Percentiles rank a stretch among this genome's conserved stretches.
Conservation (phyloP, 208 protist genomes). For the Trypanosoma melophagium region DNA sequence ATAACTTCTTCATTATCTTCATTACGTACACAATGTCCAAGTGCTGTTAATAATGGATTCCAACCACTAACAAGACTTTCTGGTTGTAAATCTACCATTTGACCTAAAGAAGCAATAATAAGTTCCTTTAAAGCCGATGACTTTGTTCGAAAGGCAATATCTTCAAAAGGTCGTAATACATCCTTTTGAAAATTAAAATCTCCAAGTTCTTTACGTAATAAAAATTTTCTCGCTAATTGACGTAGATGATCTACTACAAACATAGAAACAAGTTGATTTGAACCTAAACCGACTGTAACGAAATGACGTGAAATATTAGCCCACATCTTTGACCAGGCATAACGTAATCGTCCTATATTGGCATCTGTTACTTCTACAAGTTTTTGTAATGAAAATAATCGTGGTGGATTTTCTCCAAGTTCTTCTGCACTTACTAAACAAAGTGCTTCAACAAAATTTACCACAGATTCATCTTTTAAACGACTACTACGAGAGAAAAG, state of each 20-base stretch:
- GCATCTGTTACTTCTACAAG: conserved; percentile 87
- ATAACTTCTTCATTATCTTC: conserved; percentile 5
- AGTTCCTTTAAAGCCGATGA: conserved; percentile 56
- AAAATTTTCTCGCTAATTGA: conserved; percentile 89
- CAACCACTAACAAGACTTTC: conserved; percentile 85
- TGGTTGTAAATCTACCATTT: conserved; percentile 47
- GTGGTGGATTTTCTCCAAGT: conserved; percentile 31
- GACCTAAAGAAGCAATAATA: conserved; percentile 54
- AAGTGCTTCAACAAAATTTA: conserved; percentile 76
- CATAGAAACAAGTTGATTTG: conserved; percentile 68
- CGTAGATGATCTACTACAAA: conserved; percentile 88
- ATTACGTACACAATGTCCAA: conserved; percentile 17
- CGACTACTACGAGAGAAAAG: conserved; percentile 61
- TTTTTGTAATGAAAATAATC: conserved; percentile 82
- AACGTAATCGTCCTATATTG: conserved; percentile 84
- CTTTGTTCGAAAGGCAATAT: conserved; percentile 50
- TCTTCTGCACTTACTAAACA: conserved; percentile 68
- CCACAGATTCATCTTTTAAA: conserved; percentile 55
- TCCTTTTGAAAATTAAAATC: conserved; percentile 92
- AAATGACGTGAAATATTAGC: conserved; percentile 60
- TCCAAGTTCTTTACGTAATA: conserved; percentile 69
- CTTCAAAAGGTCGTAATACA: conserved; percentile 90
- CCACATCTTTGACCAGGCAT: conserved; percentile 90
- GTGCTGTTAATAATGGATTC: conserved; percentile 62
- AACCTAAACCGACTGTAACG: conserved; percentile 51